phyloP scores from a whole-genome alignment of 2,329 filamentous ascomycete species.

The Colletotrichum karsti region DNA sequence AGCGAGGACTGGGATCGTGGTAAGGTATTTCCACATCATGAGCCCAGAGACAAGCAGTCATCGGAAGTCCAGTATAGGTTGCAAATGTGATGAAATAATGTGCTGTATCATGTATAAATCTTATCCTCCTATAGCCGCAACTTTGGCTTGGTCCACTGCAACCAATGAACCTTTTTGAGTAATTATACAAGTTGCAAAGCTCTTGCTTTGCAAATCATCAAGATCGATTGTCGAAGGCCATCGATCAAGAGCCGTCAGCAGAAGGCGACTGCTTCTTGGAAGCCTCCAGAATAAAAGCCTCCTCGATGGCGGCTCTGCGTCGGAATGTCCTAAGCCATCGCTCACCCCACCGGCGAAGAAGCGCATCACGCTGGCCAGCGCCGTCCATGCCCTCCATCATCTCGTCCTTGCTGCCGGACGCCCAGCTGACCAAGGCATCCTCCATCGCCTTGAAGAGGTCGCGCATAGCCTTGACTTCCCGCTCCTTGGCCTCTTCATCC shows the following conservation, averaged over 20 bases:
- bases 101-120: background rate
- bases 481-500: constrained; percentile 71
- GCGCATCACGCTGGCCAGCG: constrained; percentile 64
- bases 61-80: too few relatives aligned
- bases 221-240: too few relatives aligned
- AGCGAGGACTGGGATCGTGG: background rate
- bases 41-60: too few relatives aligned
- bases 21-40: background rate
- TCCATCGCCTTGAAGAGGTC: constrained; percentile 84
- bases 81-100: background rate
- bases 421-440: constrained; percentile 78
- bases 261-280: constrained; percentile 30
- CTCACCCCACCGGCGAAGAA: constrained; percentile 82
- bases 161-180: background rate
- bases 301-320: constrained; percentile 85
- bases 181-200: constrained; percentile 11
- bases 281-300: constrained; percentile 64
- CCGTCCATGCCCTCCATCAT: constrained; percentile 75
- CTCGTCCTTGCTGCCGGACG: constrained; percentile 76
- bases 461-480: constrained; percentile 78
- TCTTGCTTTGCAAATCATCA: background rate
- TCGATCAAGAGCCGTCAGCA: background rate
- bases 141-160: background rate
- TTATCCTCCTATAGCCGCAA: background rate
- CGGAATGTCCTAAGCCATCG: constrained; percentile 89